Base-by-base conservation (phyloP, 805 yeast genomes). In the Metschnikowia peoriensis region DNA sequence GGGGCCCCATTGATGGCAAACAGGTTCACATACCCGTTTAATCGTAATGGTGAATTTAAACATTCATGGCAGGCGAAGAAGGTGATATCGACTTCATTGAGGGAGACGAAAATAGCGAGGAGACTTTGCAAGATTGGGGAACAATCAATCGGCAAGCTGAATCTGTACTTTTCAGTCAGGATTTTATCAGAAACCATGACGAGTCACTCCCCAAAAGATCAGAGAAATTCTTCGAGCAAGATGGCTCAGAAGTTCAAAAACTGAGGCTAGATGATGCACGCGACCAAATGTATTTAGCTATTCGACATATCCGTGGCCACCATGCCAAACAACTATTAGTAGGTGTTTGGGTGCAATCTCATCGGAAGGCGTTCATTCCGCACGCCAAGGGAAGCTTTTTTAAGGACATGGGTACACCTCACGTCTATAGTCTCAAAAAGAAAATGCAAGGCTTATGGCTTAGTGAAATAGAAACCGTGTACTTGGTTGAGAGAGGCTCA, bases 201-300 rank as follows among this genome's bases (percentile, higher is more conserved):
- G 68, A 54, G 53, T 75, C 44, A 46, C 55, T 85, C 1, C 92
- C 92, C 2, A 86, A 83, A 58, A 72, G 93, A 54, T 96, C 97
- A 1, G 91, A 84, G 52, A 92, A 92, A 65, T 96, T 89, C 58
- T 88, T 83, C 58, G 96, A 84, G 54, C 96, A 96, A 0, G 93
- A 86, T 64, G 90, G 89, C 0, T 84, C 91, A 0, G 59, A 62
- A 6, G 63, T 72, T 6, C 94, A 88, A 64, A 65, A 61, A 5
- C 53, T 64, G 4, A 66, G 72, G 15, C 72, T 92, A 5, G 69
- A 71, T 10, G 73, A 73, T 28, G 82, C 93, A 10, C 72, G 88
- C 49, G 69, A 78, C 32, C 83, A 86, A 29, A 91, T 92, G 96
- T 89, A 81, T 62, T 70, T 73, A 3, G 92, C 96, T 0, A 69